These are phyloP conservation scores for Termitomyces sp. DNA, from an alignment of 768 basidiomycete species.

Conservation along the genomic window DNA sequence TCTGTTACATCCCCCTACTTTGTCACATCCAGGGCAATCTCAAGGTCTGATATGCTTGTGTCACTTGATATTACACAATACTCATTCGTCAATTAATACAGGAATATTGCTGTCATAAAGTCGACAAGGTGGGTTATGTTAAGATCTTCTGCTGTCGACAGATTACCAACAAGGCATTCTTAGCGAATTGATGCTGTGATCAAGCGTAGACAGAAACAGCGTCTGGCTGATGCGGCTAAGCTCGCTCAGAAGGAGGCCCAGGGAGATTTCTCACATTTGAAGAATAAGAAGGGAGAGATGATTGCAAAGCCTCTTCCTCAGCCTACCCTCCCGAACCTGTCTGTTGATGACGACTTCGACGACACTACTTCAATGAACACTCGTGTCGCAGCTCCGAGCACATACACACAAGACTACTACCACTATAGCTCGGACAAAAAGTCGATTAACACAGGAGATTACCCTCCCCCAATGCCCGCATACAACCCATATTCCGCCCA, in stretches of 20 bases:
- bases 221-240: conserved; percentile 74
- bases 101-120: conserved; percentile 99
- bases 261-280: conserved; percentile 88
- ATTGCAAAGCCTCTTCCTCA: conserved; percentile 81
- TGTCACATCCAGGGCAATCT: conserved; percentile 96
- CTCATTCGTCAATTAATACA: conserved; percentile 23
- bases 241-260: conserved; percentile 88
- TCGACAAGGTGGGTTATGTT: conserved; percentile 76
- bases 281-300: conserved; percentile 88
- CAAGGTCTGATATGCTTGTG: conserved; percentile 52
- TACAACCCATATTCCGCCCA: conserved; percentile 66
- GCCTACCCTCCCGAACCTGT: conserved; percentile 91
- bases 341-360: conserved; percentile 77
- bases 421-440: conserved; percentile 54
- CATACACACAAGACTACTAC: conserved; percentile 53
- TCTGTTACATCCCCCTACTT: conserved; percentile 91
- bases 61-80: neutral
- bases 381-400: conserved; percentile 48
- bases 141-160: neutral
- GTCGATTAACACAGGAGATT: conserved; percentile 33
- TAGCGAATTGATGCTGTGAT: conserved; percentile 92
- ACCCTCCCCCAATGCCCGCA: conserved; percentile 74
- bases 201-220: conserved; percentile 86
- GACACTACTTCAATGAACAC: conserved; percentile 56
- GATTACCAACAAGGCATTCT: conserved; percentile 2